Base-by-base conservation (phyloP, 345 rosid genomes). In the Eutrema yunnanense region DNA sequence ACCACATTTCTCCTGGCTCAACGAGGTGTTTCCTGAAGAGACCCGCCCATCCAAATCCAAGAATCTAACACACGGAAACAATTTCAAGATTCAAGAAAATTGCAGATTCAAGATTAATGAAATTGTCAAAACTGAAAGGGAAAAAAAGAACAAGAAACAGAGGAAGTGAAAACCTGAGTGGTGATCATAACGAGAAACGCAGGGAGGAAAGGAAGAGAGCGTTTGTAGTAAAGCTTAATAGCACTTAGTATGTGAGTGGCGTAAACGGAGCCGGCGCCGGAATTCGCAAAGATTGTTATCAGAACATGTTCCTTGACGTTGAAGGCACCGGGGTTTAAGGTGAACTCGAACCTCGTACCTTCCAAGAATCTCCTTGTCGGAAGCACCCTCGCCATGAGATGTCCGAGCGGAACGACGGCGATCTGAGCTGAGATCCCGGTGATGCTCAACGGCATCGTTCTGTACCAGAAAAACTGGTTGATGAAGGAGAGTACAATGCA, bases 1-100 rank as follows among this genome's bases (percentile, higher is more conserved):
- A 89, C 97, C 97, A 92, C 96, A 92, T 92, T 43, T 83, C 97
- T 32, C 82, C 92, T 6, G 97, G 97, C 79, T 92, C 97, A n/a
- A 92, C 89, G 7, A 92, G 82, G 70, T 87, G 89, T 68, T 80
- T 78, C 66, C 96, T 63, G 83, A 87, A 92, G 30, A 89, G 65
- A 59, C 96, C 97, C 5, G 96, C 96, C 96, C 96, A 92, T 2
- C 97, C 97, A 72, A 87, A 92, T 36, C 96, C 97, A 34, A 89
- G 77, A 30, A 89, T 81, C 97, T 91, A 70, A 42, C 16, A 57
- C 34, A 44, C 7, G 41, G 2, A 74, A 42, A 30, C 40, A 47
- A 32, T 29, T 41, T 71, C 59, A 59, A 48, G 30, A 27, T 26
- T 47, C 46, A 59, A 49, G 26, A 13, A 32, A 26, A 0, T 10